These are phyloP conservation scores for Cerioporus squamosus DNA, from an alignment of 1,284 basidiomycete species.

Conservation along the genomic window DNA sequence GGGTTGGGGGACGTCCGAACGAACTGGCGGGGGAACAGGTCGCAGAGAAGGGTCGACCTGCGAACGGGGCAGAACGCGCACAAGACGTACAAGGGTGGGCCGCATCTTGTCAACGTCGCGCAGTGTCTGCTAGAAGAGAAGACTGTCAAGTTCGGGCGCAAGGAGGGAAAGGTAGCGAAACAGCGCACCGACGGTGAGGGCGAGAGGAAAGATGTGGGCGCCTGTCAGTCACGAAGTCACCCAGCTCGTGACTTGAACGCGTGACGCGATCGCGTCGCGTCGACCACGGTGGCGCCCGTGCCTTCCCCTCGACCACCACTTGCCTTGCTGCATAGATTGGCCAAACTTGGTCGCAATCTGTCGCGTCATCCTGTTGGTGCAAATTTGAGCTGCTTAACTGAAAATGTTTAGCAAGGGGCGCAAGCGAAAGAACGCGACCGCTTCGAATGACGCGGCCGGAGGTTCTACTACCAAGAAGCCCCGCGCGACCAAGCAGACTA, in stretches of 20 bases:
- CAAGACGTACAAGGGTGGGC: conserved; percentile 39
- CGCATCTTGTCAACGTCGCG: conserved; percentile 39
- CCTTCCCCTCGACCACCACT: background rate
- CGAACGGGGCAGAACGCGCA: conserved; percentile 46
- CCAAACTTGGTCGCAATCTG: background rate
- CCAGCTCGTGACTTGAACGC: background rate
- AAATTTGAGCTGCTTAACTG: background rate
- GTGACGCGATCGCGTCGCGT: background rate
- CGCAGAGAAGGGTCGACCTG: conserved; percentile 32
- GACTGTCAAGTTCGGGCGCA: background rate
- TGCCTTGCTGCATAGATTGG: background rate
- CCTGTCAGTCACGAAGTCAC: background rate
- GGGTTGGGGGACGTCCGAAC: conserved; percentile 34
- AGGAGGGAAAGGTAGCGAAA: background rate
- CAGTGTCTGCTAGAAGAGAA: background rate
- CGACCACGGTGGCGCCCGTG: background rate
- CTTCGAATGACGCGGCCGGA: background rate
- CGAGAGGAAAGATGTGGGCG: background rate
- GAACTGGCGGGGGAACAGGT: conserved; percentile 27
- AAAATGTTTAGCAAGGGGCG: conserved; percentile 12
- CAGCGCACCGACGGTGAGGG: conserved; percentile 6
- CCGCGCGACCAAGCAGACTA: conserved; percentile 20
- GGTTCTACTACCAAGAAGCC: conserved; percentile 23
- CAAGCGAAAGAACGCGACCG: conserved; percentile 18
- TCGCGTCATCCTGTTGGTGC: background rate